Conservation (phyloP, 2,329 filamentous ascomycete genomes). For the Aspergillus sp. region DNA sequence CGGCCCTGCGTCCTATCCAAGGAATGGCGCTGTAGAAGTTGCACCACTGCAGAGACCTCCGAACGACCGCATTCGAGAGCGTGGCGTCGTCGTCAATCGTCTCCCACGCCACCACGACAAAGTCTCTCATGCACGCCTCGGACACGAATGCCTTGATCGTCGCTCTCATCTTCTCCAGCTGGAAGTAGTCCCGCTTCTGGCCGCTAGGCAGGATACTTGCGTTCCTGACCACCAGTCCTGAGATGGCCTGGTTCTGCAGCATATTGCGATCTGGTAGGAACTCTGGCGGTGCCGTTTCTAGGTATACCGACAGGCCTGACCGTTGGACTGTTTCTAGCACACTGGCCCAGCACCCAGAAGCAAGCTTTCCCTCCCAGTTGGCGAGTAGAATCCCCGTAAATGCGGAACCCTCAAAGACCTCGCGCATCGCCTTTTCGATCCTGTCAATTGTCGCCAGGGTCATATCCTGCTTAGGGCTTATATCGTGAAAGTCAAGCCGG, state of each 20-base stretch:
- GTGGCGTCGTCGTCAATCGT: constrained; percentile 41
- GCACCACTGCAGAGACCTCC: constrained; percentile 48
- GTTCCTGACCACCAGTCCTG: constrained; percentile 43
- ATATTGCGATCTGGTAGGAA: constrained; percentile 40
- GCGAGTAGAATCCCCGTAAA: constrained; percentile 46
- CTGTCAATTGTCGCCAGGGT: constrained; percentile 28
- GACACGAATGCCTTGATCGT: constrained; percentile 49
- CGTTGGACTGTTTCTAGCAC: constrained; percentile 34
- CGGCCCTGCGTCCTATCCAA: constrained; percentile 43
- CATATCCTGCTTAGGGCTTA: constrained; percentile 24
- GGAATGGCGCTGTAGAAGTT: constrained; percentile 47
- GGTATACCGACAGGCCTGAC: constrained; percentile 43
- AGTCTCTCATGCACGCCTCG: constrained; percentile 46
- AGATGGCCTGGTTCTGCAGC: constrained; percentile 35
- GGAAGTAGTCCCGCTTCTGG: constrained; percentile 47
- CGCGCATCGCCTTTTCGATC: constrained; percentile 28
- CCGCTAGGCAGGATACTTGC: constrained; percentile 43
- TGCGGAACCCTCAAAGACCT: constrained; percentile 24
- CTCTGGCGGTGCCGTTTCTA: constrained; percentile 42
- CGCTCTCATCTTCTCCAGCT: constrained; percentile 41
- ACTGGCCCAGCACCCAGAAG: constrained; percentile 27
- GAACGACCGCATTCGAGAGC: constrained; percentile 43
- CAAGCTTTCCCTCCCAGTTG: constrained; percentile 40
- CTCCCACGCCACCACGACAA: constrained; percentile 48
- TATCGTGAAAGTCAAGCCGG: constrained; percentile 29